Base-by-base conservation (phyloP, 345 rosid genomes). In the Eucalyptus urophylla region DNA sequence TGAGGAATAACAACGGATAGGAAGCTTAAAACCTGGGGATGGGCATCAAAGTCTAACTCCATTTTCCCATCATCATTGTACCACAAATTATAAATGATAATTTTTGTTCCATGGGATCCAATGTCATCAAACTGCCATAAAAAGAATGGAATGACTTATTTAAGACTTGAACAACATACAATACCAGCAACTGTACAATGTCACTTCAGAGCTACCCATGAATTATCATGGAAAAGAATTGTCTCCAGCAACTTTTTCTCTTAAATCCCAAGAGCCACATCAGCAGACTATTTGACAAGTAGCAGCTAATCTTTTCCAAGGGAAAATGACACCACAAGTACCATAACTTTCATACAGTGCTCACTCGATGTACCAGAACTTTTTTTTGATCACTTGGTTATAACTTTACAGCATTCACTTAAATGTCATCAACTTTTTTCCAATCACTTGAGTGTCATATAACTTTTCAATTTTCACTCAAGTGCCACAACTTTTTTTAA, bases 71-170 rank as follows among this genome's bases (percentile, higher is more conserved):
- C 96, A 49, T 95, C 93, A 90, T 88, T 94, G 90, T 92, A 91
- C 99, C 99, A 98, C 88, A 98, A 87, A 91, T 98, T 98, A 92
- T 97, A 98, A 89, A 98, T 90, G 25, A 97, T 92, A 88, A 98
- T 92, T 93, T 96, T 98, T 86, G 99, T 98, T 86, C 99, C 99
- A 94, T 95, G 98, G 22, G 92, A 44, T 67, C 95, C 97, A 88
- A 98, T 89, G 90, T 95, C 95, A 80, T 95, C 95, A 94, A 96
- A 95, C 99, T 98, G 98, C 92, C 88, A 91, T 87, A 40, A 90
- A 87, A 86, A 76, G 45, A 37, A 76, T 8, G 6, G 81, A 33
- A 33, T 69, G 44, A 69, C 14, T 76, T 40, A 76, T 37, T 37
- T 37, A 40, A 76, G 29, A 40, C 16, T 76, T 37, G 47, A 40